Percentiles rank a stretch among this genome's conserved stretches.
Evolutionary conservation across 345 rosid species (phyloP).

Genomic region (Citrus sp.): DNA sequence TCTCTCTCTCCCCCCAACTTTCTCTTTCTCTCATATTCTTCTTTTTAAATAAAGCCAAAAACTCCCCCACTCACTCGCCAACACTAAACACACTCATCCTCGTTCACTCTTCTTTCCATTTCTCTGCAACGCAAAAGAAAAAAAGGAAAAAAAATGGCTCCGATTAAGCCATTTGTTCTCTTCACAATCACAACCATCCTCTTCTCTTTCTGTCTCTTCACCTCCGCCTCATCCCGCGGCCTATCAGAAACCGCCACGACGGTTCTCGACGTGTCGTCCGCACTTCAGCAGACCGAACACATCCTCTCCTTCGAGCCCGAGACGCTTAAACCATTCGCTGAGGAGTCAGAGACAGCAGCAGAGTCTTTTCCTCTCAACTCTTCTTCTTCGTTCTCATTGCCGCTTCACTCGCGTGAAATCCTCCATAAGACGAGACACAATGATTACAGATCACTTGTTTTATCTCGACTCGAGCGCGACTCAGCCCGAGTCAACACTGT

Average conservation of each 20-base stretch:
- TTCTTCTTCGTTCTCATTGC: constrained; percentile 39
- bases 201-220: constrained; percentile 7
- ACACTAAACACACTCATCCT: neutral
- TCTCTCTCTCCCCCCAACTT: no score
- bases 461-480: constrained; percentile 74
- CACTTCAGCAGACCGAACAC: constrained; percentile 46
- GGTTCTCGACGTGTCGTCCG: constrained; percentile 40
- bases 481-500: constrained; percentile 58
- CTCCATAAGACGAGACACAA: constrained; percentile 42
- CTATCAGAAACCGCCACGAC: constrained; percentile 25
- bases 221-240: constrained; percentile 36
- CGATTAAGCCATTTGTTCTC: constrained; percentile 1
- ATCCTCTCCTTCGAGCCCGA: constrained; percentile 44
- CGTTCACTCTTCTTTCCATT: neutral
- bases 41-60: constrained; percentile 14
- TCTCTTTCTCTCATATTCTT: neutral
- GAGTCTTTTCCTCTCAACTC: constrained; percentile 13
- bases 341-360: neutral
- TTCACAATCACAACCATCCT: constrained; percentile 7
- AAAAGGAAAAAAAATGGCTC: neutral
- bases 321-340: constrained; percentile 11
- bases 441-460: constrained; percentile 53
- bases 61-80: neutral
- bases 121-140: constrained; percentile 5
- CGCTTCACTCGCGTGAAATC: constrained; percentile 62